Conservation (phyloP, 2,329 filamentous ascomycete species). For the Hypoxylon sp. region DNA sequence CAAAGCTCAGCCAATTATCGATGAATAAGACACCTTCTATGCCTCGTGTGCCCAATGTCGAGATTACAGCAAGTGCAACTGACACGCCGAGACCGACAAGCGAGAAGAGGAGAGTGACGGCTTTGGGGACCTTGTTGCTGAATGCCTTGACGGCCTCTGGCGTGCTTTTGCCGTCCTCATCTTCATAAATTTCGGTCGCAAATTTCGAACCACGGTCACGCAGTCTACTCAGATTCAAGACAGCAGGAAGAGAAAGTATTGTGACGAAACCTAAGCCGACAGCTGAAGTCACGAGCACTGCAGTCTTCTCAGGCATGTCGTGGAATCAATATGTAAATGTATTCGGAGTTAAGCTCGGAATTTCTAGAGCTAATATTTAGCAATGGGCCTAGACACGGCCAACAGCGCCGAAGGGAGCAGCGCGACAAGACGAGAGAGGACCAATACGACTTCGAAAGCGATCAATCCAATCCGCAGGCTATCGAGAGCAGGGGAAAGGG, state of each 20-base stretch:
- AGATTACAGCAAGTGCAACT: conserved; percentile 67
- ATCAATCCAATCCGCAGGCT: conserved; percentile 12
- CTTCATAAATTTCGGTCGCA: conserved; percentile 67
- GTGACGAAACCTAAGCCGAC: conserved; percentile 47
- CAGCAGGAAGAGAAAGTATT: conserved; percentile 46
- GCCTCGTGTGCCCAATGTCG: conserved; percentile 55
- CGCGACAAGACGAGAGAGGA: conserved; percentile 2
- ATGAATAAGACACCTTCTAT: conserved; percentile 59
- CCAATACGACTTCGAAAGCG: conserved; percentile 6
- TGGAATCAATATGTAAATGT: conserved; percentile 18
- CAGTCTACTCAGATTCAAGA: conserved; percentile 43
- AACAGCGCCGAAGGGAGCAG: conserved; percentile 16
- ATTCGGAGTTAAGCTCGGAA: conserved; percentile 33
- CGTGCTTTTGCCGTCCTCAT: conserved; percentile 77
- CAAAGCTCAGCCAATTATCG: conserved; percentile 71
- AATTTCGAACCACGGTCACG: conserved; percentile 51
- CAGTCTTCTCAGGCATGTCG: conserved; percentile 42
- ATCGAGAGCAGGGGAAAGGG: conserved; percentile 16
- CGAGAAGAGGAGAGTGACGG: conserved; percentile 67
- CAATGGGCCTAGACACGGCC: conserved; percentile 11
- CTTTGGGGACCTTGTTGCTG: conserved; percentile 70
- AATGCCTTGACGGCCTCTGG: conserved; percentile 73
- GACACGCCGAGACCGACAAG: conserved; percentile 67
- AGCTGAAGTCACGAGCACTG: conserved; percentile 46
- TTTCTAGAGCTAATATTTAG: conserved; percentile 22